Evolutionary conservation across 179 eudicot species (phyloP).

Genomic region (Silene noctiflora): DNA sequence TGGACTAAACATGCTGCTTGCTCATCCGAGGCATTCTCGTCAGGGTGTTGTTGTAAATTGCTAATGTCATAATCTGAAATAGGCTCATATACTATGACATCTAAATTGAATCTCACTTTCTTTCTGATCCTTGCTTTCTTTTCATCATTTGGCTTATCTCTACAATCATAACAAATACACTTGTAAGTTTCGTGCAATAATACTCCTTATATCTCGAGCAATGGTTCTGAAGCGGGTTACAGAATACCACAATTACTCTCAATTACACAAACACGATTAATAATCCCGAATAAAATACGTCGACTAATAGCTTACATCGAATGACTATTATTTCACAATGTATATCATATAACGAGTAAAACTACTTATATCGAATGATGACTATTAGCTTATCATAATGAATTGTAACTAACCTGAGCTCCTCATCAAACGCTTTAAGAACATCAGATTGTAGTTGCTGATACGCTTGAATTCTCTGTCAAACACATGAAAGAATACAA

Average conservation of each 20-base stretch:
- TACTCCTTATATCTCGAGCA: no score
- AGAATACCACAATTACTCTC: no score
- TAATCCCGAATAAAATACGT: no score
- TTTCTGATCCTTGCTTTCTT: slow-evolving; percentile 28
- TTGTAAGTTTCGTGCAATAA: no score
- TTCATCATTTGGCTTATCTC: slow-evolving; percentile 26
- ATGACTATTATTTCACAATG: no score
- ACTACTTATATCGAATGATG: no score
- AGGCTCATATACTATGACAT: slow-evolving; percentile 34
- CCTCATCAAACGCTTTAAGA: background rate
- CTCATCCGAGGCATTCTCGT: background rate
- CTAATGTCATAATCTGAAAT: slow-evolving; percentile 22
- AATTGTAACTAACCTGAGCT: slow-evolving; percentile 14
- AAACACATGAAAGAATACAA: slow-evolving; percentile 1
- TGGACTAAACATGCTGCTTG: background rate
- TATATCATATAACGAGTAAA: no score
- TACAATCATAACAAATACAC: slow-evolving; percentile 3
- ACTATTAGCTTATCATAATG: no score
- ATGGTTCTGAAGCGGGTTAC: no score
- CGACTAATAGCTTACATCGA: no score
- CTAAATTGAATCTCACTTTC: slow-evolving; percentile 35
- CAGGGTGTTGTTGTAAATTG: slow-evolving; percentile 14
- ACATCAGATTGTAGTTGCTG: slow-evolving; percentile 24
- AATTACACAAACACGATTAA: no score
- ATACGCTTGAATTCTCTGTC: slow-evolving; percentile 33